Evolutionary conservation across 2,329 filamentous ascomycete genomes (phyloP).

Genomic region (Penicillium brevicompactum): DNA sequence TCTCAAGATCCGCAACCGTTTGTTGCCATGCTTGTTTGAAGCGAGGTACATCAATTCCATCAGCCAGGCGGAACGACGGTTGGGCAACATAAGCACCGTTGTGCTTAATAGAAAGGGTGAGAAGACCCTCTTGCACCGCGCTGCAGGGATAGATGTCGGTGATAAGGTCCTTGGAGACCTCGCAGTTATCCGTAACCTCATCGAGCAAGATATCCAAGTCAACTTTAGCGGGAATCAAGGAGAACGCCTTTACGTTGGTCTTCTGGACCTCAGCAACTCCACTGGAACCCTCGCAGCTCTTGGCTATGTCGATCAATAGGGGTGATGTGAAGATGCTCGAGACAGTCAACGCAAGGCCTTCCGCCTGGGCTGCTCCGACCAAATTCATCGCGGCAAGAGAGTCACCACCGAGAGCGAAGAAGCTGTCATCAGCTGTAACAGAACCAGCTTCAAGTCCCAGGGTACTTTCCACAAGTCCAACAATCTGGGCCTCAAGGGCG

Average conservation of each 20-base stretch:
- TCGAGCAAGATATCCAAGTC: conserved; percentile 25
- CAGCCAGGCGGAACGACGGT: conserved; percentile 44
- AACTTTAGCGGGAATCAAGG: conserved; percentile 26
- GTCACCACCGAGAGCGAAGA: conserved; percentile 51
- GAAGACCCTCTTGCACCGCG: conserved; percentile 48
- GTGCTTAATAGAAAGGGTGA: conserved; percentile 52
- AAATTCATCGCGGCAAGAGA: conserved; percentile 52
- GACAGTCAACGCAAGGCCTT: conserved; percentile 45
- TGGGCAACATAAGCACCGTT: conserved; percentile 53
- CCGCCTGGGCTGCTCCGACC: conserved; percentile 43
- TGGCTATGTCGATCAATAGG: conserved; percentile 47
- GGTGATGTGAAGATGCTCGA: conserved; percentile 49
- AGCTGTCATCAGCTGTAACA: conserved; percentile 48
- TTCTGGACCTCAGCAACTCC: background rate
- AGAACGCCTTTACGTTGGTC: conserved; percentile 28
- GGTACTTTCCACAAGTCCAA: conserved; percentile 42
- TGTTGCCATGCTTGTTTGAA: conserved; percentile 53
- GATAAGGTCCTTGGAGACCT: conserved; percentile 31
- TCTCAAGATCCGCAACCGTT: conserved; percentile 47
- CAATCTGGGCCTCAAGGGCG: conserved; percentile 33
- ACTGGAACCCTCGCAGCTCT: conserved; percentile 22
- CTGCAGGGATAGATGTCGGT: conserved; percentile 48
- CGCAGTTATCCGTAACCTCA: conserved; percentile 35
- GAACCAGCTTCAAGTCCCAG: conserved; percentile 41
- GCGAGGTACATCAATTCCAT: conserved; percentile 40